Conservation (phyloP, 2,329 filamentous ascomycete genomes). For the Diaporthe australafricana region DNA sequence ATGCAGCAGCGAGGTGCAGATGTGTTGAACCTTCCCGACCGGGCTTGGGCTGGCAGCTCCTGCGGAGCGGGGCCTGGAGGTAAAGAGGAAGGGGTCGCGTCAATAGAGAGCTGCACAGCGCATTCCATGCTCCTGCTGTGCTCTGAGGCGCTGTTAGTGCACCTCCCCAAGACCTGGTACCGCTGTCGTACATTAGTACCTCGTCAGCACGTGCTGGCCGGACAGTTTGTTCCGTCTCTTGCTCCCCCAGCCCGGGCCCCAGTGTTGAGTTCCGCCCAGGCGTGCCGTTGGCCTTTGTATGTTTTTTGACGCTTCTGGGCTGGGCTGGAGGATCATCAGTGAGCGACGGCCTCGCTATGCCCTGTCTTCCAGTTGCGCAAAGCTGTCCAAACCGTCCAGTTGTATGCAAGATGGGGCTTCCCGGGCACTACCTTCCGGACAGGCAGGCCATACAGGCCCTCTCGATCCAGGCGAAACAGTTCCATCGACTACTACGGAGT, state of each 20-base stretch:
- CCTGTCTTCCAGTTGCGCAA: not conserved
- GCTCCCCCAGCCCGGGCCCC: not conserved
- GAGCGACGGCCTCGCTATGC: not conserved
- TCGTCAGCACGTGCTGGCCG: not conserved
- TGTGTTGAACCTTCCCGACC: too few species aligned
- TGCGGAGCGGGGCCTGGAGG: not conserved
- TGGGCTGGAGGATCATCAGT: conserved; percentile 9
- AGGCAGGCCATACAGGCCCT: not conserved
- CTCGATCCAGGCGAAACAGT: not conserved
- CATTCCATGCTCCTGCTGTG: too few species aligned
- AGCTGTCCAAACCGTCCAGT: not conserved
- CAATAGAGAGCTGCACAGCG: too few species aligned
- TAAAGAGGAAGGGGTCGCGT: too few species aligned
- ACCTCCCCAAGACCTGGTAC: not conserved
- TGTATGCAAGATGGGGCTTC: not conserved
- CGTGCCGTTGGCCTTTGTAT: not conserved
- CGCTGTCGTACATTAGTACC: not conserved
- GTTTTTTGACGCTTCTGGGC: not conserved
- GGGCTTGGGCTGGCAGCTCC: too few species aligned
- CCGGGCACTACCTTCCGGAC: not conserved
- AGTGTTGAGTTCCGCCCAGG: not conserved
- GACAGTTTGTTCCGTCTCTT: conserved; percentile 7
- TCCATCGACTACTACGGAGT: not conserved
- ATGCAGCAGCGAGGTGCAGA: not conserved
- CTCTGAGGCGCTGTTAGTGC: conserved; percentile 4